Evolutionary conservation across 768 basidiomycete species (phyloP).

Genomic region (Suillus discolor): DNA sequence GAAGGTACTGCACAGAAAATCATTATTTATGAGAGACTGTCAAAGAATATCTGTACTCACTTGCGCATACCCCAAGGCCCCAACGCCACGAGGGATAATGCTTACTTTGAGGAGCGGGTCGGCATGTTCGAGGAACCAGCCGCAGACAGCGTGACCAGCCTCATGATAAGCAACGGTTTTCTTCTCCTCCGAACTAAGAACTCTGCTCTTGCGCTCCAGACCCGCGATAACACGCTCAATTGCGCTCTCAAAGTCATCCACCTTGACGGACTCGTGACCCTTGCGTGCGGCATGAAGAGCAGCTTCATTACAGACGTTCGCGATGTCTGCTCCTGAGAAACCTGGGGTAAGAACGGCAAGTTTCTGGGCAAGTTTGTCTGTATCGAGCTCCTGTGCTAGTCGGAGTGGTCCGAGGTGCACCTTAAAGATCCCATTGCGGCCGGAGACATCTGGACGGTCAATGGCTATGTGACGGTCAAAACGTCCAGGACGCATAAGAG

Average conservation of each 20-base stretch:
- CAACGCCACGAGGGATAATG: constrained; percentile 96
- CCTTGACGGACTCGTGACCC: constrained; percentile 73
- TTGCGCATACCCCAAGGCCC: constrained; percentile 96
- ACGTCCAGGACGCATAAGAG: constrained; percentile 95
- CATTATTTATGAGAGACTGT: constrained; percentile 13
- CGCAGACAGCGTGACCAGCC: constrained; percentile 97
- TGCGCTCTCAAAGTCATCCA: constrained; percentile 92
- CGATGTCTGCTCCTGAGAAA: constrained; percentile 98
- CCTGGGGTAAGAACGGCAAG: constrained; percentile 96
- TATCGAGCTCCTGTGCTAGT: constrained; percentile 57
- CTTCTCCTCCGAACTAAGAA: constrained; percentile 95
- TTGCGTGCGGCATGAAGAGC: constrained; percentile 93
- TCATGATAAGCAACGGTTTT: constrained; percentile 99
- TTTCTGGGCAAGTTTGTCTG: constrained; percentile 78
- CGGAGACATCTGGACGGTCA: constrained; percentile 92
- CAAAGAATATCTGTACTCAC: constrained; percentile 39
- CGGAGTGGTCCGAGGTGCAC: constrained; percentile 89
- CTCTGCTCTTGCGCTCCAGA: constrained; percentile 92
- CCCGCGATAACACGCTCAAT: constrained; percentile 99
- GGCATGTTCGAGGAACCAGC: constrained; percentile 98
- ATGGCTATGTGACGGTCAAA: constrained; percentile 97
- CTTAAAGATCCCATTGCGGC: constrained; percentile 90
- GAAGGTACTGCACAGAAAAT: constrained; percentile 67
- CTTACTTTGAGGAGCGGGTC: constrained; percentile 97
- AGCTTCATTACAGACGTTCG: constrained; percentile 98